Percentiles rank a stretch among this genome's conserved stretches.
phyloP scores from a whole-genome alignment of 2,329 filamentous ascomycete genomes.

The Sphaerostilbella broomeana region DNA sequence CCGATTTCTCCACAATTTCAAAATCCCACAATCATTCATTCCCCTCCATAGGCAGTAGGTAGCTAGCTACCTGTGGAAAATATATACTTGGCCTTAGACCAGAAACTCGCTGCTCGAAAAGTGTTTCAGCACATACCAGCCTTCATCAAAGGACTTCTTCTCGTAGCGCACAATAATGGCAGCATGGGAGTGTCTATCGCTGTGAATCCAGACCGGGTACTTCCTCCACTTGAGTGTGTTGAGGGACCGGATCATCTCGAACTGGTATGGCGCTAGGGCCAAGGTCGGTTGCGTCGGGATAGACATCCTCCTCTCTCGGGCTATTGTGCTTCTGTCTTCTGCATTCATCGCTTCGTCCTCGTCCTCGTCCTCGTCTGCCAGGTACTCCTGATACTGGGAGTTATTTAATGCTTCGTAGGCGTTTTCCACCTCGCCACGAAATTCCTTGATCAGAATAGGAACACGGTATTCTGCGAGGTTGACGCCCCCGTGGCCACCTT shows the following conservation, averaged over 20 bases:
- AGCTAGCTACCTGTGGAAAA: too few relatives aligned
- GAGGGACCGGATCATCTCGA: conserved; percentile 73
- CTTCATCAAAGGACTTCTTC: conserved; percentile 64
- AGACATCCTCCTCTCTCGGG: conserved; percentile 35
- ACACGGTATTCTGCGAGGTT: conserved; percentile 66
- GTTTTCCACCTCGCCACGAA: conserved; percentile 69
- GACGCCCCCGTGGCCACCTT: conserved; percentile 61
- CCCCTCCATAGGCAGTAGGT: too few relatives aligned
- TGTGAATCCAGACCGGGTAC: conserved; percentile 67
- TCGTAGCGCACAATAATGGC: conserved; percentile 78
- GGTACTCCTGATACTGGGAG: conserved; percentile 63
- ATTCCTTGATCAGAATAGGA: conserved; percentile 67
- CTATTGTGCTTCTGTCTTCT: conserved; percentile 36
- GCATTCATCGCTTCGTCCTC: conserved; percentile 28
- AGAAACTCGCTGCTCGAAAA: conserved; percentile 72
- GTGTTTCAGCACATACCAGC: conserved; percentile 69
- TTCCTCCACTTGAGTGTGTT: conserved; percentile 60
- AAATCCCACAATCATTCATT: too few relatives aligned
- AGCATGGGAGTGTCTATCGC: conserved; percentile 75
- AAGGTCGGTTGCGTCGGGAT: conserved; percentile 57
- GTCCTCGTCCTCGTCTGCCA: conserved; percentile 49
- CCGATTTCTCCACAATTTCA: too few relatives aligned
- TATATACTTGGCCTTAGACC: conserved; percentile 18
- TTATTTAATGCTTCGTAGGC: conserved; percentile 68
- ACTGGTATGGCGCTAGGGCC: conserved; percentile 73